Evolutionary conservation across 2,329 filamentous ascomycete genomes (phyloP), one percentile per base, ranked within the genome.

Genomic region (Fusarium burgessii): DNA sequence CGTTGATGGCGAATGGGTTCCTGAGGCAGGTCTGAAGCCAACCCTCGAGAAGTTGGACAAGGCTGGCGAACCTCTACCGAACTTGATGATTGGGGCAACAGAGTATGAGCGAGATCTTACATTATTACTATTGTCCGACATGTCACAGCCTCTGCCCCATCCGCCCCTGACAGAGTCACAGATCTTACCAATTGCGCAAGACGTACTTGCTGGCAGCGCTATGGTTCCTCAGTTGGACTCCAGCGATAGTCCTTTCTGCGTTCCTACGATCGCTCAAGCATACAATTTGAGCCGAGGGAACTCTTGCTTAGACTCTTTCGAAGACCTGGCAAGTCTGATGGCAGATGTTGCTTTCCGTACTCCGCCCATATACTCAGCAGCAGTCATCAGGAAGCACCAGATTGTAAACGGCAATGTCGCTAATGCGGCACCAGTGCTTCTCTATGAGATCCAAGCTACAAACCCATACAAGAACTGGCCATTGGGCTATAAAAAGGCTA

Each of bases 381-480:
- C 8, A 0, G 36, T 54, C 3, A 54, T 54, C 27, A 23, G 43
- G 5, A 54, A 43, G 36, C 27, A 15, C 8, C 51, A 32, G 8
- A 15, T 11, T 2, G 2, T 7, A 2, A 27, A n/a, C 1, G n/a
- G 6, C 3, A 12, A 54, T 11, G 11, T 10, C 10, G 5, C 17
- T 18, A 14, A 29, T 8, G 2, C 27, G 2, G 17, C 36, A 23
- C n/a, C 17, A 1, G 36, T 54, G 7, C 36, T 54, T 14, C 36
- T 54, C n/a, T 45, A 54, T n/a, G 51, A 54, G 27, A 54, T 54
- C 7, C 51, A 54, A 25, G 51, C 36, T n/a, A 43, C 51, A 9
- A 54, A 43, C 8, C 36, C 51, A 2, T 54, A 32, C 6, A 43
- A 33, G 15, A 54, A 43, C 1, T 43, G 51, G 51, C 2, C 51